Base-by-base conservation (phyloP, 1,139 yeast genomes). In the Zygoascus meyerae region DNA sequence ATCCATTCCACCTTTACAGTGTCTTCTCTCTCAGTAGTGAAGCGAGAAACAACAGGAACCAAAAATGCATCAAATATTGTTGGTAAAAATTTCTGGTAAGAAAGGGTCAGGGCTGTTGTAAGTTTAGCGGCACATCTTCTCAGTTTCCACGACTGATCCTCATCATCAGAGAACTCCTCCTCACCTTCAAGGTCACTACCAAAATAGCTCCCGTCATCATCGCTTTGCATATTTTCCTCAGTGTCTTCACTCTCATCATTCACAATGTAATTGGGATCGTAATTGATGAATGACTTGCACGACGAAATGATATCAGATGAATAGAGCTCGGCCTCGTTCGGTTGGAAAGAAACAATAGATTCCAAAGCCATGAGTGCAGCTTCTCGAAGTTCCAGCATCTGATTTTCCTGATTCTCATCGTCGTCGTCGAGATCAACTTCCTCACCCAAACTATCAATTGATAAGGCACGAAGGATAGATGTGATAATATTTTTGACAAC, bases 81-180 rank as follows among this genome's bases (percentile, higher is more conserved):
- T 0, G 62, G 56, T 17, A 60, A 49, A n/a, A 46, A 43, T 2
- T 51, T 43, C 30, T 54, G 81, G 72, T 51, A 63, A 7, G 61
- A 56, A 3, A 58, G 57, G 12, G 74, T 65, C n/a, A 79, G 50
- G 0, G 73, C 65, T 9, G 71, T 62, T 2, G 75, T 60, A 31
- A 82, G 61, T 21, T 68, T 66, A 2, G 79, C 73, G 0, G 87
- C 68, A 48, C 74, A 75, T 37, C 78, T 70, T 49, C 95, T 71
- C 32, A 86, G 63, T 55, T 80, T 81, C 86, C 94, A 83, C 1
- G 86, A 77, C 28, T 79, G 78, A 55, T 83, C 89, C 45, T 78
- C 79, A 35, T 70, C 73, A 38, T 74, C 78, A 9, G 69, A 61
- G 40, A 71, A 73, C 38, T 70, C 76, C 26, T 60, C 69, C 9